These are phyloP conservation scores for Fusarium sp. DNA, from an alignment of 2,329 filamentous ascomycete species.

Conservation along the genomic window DNA sequence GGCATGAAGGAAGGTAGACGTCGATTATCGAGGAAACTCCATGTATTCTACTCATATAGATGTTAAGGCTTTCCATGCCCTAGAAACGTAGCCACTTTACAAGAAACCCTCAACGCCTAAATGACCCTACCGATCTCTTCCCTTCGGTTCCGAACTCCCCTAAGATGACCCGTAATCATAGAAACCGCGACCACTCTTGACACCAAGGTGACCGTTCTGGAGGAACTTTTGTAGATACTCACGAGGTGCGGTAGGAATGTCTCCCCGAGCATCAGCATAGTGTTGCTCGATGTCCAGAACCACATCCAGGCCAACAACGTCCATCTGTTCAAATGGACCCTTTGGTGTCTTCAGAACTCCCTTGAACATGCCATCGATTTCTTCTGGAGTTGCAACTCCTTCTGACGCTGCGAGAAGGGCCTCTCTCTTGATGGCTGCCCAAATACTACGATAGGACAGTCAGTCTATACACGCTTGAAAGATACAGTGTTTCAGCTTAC, in stretches of 20 bases:
- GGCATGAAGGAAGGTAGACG: not conserved
- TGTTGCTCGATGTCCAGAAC: slow-evolving; percentile 49
- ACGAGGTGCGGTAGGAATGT: slow-evolving; percentile 41
- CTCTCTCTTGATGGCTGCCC: slow-evolving; percentile 50
- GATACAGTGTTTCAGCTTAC: slow-evolving; percentile 6
- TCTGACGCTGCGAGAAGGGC: slow-evolving; percentile 47
- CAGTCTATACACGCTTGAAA: not conserved
- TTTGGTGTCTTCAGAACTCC: slow-evolving; percentile 47
- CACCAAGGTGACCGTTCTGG: slow-evolving; percentile 41
- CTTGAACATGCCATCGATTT: slow-evolving; percentile 48
- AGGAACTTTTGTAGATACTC: slow-evolving; percentile 42
- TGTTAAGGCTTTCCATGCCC: not conserved
- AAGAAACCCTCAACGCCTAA: not conserved
- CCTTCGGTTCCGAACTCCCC: not conserved
- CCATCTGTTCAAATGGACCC: slow-evolving; percentile 49
- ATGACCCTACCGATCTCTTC: not conserved
- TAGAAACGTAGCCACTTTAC: not conserved
- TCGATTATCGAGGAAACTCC: not conserved
- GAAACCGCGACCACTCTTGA: slow-evolving; percentile 47
- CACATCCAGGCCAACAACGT: slow-evolving; percentile 48
- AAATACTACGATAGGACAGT: slow-evolving; percentile 37
- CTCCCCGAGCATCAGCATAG: slow-evolving; percentile 42
- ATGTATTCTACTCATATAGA: not conserved
- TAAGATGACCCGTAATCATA: slow-evolving; percentile 36
- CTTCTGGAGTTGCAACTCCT: slow-evolving; percentile 45